Conservation (phyloP, 2,329 filamentous ascomycete species). For the Davidsoniella neocaledoniae region DNA sequence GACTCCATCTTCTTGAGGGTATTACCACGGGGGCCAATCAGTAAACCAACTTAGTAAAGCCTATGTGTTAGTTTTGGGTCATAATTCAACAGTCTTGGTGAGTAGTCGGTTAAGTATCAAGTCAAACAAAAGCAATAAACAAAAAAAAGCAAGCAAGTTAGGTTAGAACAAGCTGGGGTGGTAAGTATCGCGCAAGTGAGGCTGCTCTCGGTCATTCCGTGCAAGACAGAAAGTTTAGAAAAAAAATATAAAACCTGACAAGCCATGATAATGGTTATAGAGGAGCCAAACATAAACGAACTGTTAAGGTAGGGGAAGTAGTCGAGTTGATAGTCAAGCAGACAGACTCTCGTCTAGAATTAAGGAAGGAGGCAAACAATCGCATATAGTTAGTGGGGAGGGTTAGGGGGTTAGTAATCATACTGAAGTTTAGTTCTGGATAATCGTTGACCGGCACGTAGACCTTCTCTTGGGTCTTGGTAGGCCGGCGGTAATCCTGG, state of each 20-base stretch:
- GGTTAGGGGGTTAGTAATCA: constrained; percentile 98
- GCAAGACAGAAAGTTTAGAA: too few species aligned
- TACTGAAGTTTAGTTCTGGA: constrained; percentile 99
- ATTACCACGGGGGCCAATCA: constrained; percentile 99
- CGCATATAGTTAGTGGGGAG: constrained; percentile 27
- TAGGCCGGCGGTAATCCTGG: constrained; percentile 93
- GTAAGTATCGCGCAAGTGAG: constrained; percentile 9
- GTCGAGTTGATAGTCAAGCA: constrained; percentile 11
- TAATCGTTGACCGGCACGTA: constrained; percentile 99
- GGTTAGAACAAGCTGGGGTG: constrained; percentile 22
- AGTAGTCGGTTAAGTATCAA: background rate
- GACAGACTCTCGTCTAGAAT: constrained; percentile 14
- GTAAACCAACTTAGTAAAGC: constrained; percentile 94
- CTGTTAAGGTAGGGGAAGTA: constrained; percentile 14
- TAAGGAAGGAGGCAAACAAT: constrained; percentile 16
- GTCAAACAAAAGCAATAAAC: background rate
- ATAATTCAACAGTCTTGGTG: constrained; percentile 10
- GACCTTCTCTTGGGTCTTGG: constrained; percentile 99
- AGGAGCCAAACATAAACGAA: constrained; percentile 17
- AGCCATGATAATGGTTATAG: background rate
- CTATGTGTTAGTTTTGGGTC: constrained; percentile 70
- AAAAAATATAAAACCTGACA: too few species aligned
- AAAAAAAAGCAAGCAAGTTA: constrained; percentile 18
- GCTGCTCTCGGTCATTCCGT: background rate
- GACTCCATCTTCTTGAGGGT: constrained; percentile 99